Conservation (phyloP, 2,329 filamentous ascomycete genomes). For the Aspergillus ochraceus region DNA sequence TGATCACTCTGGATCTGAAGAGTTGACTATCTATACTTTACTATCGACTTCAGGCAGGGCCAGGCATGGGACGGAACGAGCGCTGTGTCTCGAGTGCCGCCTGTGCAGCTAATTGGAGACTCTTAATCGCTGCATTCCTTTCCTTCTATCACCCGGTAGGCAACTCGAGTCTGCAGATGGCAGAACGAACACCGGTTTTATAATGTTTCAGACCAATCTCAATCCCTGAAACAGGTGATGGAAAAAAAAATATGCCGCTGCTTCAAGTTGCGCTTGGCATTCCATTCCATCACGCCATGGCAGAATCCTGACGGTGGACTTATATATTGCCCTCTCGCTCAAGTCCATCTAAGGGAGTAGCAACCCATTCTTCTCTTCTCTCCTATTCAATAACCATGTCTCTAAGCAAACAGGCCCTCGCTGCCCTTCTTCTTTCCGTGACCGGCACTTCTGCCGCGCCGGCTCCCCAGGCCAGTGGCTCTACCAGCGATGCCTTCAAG, state of each 20-base stretch:
- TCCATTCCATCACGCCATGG: neutral
- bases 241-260: neutral
- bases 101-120: neutral
- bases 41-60: too few species aligned
- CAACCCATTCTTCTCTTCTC: neutral
- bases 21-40: too few species aligned
- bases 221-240: neutral
- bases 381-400: neutral
- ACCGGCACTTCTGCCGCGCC: neutral
- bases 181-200: neutral
- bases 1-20: neutral
- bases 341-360: neutral
- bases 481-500: constrained; percentile 2
- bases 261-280: neutral
- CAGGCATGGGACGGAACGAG: neutral
- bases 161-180: neutral
- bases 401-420: neutral
- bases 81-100: neutral
- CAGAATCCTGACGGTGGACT: neutral
- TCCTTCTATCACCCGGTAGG: neutral
- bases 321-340: neutral
- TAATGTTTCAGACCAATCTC: neutral
- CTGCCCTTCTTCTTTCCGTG: neutral
- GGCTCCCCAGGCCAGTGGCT: neutral
- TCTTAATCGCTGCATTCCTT: neutral